Percentiles rank a stretch among this genome's conserved stretches.
phyloP scores from a whole-genome alignment of 495 filamentous ascomycete genomes.

The Penicillium turbatum region DNA sequence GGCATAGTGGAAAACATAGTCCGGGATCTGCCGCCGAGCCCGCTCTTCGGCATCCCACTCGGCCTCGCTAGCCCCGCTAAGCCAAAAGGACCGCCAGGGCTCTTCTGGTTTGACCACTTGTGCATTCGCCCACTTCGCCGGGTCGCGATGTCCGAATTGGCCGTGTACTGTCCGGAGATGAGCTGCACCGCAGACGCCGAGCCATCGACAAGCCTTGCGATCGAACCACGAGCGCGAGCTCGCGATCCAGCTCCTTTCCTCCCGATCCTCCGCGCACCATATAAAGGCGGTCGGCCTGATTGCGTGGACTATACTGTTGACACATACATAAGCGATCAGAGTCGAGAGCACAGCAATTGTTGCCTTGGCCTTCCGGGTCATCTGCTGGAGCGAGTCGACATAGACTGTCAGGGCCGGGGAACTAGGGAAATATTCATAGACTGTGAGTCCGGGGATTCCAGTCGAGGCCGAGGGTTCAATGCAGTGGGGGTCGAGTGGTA shows the following conservation, averaged over 20 bases:
- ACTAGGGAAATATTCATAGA: conserved; percentile 13
- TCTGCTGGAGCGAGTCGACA: conserved; percentile 34
- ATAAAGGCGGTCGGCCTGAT: conserved; percentile 32
- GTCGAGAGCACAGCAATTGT: conserved; percentile 39
- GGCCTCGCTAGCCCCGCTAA: conserved; percentile 27
- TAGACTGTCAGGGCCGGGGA: conserved; percentile 18
- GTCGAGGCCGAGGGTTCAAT: conserved; percentile 20
- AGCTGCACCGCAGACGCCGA: conserved; percentile 64
- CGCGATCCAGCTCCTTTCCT: conserved; percentile 67
- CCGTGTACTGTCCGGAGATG: conserved; percentile 42
- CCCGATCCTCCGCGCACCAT: conserved; percentile 46
- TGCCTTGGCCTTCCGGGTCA: conserved; percentile 37
- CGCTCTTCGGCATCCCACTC: conserved; percentile 39
- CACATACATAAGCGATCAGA: conserved; percentile 44
- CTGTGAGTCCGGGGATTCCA: conserved; percentile 8
- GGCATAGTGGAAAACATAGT: conserved; percentile 65
- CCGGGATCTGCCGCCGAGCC: conserved; percentile 51
- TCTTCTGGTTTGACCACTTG: conserved; percentile 11
- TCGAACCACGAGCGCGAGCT: conserved; percentile 69
- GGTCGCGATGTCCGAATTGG: conserved; percentile 31
- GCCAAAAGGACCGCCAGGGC: conserved; percentile 32
- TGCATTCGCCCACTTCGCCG: conserved; percentile 11
- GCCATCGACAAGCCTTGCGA: conserved; percentile 68
- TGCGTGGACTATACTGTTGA: conserved; percentile 39
- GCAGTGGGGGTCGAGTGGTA: conserved; percentile 12